Evolutionary conservation across 2,329 filamentous ascomycete genomes (phyloP), one percentile per base, ranked within the genome.

Genomic region (Ceratocystiopsis brevicomis): DNA sequence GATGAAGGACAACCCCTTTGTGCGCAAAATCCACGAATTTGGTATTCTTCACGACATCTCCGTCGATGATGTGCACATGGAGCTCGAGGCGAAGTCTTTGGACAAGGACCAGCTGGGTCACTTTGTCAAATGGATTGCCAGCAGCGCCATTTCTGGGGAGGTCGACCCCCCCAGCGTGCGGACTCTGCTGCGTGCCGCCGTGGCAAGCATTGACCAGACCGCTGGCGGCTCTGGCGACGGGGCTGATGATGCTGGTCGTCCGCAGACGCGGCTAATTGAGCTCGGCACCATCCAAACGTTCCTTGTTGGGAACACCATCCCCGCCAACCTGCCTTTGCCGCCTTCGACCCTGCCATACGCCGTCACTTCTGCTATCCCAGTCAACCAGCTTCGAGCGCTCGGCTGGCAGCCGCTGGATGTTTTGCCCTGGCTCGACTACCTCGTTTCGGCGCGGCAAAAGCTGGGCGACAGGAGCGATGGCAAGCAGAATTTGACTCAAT

Each of bases 31-130:
- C 39, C 78, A 79, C 45, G 81, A 87, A 34, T 90, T 86, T 56
- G 86, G 84, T 1, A 68, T 96, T 44, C 72, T 98, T n/a, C 81
- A 77, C 1, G 78, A 86, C 50, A 82, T 96, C 45, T 94, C 84
- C 0, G 78, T 90, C 25, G 73, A 76, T 5, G 90, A 98, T 55
- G 84, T 98, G 47, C 82, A 78, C 49, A 66, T 76, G 47, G 87
- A 94, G 51, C 66, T 98, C 4, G 83, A 86, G 53, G 72, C 77
- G 9, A 86, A 84, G 53, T 83, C 90, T 1, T 66, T 98, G 45
- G 80, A 72, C 40, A 79, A 83, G 48, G 67, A 71, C 32, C 88
- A 96, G 58, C 68, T 94, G 15, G 66, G 73, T 14, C 78, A 86
- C 51, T 93, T 98, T 53, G 71, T 98, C 45, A 74, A 72, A 44